Percentiles rank a stretch among this genome's conserved stretches.
These are phyloP conservation scores for Sparassis latifolia DNA, from an alignment of 1,284 basidiomycete genomes.

Conservation along the genomic window DNA sequence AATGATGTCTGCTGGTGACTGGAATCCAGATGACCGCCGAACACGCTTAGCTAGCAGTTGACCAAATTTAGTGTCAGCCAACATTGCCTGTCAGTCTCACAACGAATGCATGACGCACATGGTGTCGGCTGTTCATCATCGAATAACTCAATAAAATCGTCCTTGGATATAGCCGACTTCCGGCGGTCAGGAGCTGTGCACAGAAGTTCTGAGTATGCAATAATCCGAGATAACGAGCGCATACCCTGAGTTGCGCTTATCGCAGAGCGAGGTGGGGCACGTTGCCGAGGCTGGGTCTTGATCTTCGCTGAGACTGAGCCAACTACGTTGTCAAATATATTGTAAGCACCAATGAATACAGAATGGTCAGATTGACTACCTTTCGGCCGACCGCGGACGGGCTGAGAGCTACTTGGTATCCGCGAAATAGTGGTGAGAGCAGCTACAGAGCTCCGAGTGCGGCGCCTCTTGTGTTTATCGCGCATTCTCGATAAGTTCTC, in stretches of 20 bases:
- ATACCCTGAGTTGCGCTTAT: background rate
- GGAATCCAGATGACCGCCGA: background rate
- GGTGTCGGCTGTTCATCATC: background rate
- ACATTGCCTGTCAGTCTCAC: slow-evolving; percentile 3
- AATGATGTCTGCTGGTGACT: background rate
- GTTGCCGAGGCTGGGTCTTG: no score
- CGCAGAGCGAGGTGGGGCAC: background rate
- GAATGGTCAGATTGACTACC: no score
- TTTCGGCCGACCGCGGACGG: no score
- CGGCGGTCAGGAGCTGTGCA: background rate
- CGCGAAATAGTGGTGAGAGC: no score
- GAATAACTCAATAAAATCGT: background rate
- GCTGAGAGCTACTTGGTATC: no score
- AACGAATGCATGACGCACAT: background rate
- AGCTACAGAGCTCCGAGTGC: no score
- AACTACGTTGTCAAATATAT: background rate
- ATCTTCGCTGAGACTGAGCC: background rate
- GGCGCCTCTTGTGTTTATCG: no score
- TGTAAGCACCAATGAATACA: no score
- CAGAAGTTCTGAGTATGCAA: background rate
- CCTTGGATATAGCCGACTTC: no score
- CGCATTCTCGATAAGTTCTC: no score
- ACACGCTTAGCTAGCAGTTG: background rate
- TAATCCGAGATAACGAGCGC: background rate
- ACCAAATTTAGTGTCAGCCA: background rate